Evolutionary conservation across 2,329 filamentous ascomycete species (phyloP), one percentile per base, ranked within the genome.

Genomic region (Geosmithia putterillii): DNA sequence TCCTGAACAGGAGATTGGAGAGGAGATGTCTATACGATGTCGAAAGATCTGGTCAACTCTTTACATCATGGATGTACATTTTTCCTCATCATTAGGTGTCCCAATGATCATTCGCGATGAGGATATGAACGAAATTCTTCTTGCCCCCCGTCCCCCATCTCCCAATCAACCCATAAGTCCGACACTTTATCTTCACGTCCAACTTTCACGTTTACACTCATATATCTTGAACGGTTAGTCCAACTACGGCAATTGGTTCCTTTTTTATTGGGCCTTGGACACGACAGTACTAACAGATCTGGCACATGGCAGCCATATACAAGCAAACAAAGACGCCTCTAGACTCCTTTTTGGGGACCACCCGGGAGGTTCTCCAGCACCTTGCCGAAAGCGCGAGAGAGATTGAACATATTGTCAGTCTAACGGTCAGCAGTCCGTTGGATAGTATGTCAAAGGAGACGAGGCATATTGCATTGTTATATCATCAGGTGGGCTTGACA

Each of bases 31-130:
- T 0, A 47, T 50, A 0, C 52, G 54, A 1, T 65, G 60, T 37
- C 59, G 61, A 1, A 57, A 59, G 44, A 48, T 66, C 2, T 67
- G 63, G 63, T 64, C 63, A 61, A 62, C 61, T 0, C 42, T 64
- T 4, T 66, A 65, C 36, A 62, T 61, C 17, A 60, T 64, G 52
- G 63, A 66, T 21, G 53, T 58, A 0, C 59, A 66, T 19, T 60
- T 66, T 32, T 65, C 60, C 0, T 60, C 58, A 1, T 65, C 62
- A 0, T 8, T 65, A 0, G 62, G 63, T 1, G 43, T 63, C 5
- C 63, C 62, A 1, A 62, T 63, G 54, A 57, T 55, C 1, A 57
- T 56, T 0, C 56, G 57, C n/a, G 62, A 66, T 36, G 52, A 51
- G 41, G 62, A 65, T n/a, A 64, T 66, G 15, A 60, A 57, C 9